A percentile compares a stretch with the other conserved stretches of the same genome.
These are phyloP conservation scores for Candida ipomoeae DNA, from an alignment of 805 yeast genomes.

Conservation along the genomic window DNA sequence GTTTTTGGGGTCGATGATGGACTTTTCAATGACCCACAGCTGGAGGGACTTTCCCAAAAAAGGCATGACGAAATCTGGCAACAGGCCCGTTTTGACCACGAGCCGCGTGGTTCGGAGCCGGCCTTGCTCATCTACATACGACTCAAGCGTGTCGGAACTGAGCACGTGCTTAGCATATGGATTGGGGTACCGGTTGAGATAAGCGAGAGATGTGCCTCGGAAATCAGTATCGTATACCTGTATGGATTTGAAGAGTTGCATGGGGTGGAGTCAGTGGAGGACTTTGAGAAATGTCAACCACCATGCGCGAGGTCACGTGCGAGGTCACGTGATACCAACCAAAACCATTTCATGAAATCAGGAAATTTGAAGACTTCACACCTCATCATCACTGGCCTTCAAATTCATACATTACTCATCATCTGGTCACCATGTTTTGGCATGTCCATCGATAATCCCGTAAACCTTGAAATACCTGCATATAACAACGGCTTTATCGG, in stretches of 20 bases:
- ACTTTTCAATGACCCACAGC: conserved; percentile 78
- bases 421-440: too few species aligned
- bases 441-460: too few species aligned
- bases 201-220: conserved; percentile 69
- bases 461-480: too few species aligned
- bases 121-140: conserved; percentile 57
- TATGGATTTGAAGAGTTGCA: conserved; percentile 52
- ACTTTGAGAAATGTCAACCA: neutral
- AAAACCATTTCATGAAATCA: too few species aligned
- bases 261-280: neutral
- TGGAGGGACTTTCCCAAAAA: conserved; percentile 61
- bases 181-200: conserved; percentile 57
- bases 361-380: too few species aligned
- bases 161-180: conserved; percentile 85
- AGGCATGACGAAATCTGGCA: conserved; percentile 77
- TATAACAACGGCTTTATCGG: too few species aligned
- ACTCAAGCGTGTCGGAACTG: conserved; percentile 72
- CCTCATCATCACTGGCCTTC: too few species aligned
- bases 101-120: conserved; percentile 67
- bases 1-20: conserved; percentile 61
- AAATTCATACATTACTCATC: too few species aligned
- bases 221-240: conserved; percentile 64
- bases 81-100: conserved; percentile 71
- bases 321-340: neutral
- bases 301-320: neutral